A percentile compares a stretch with the other conserved stretches of the same genome.
These are phyloP conservation scores for Kwoniella mangroviensis DNA, from an alignment of 768 basidiomycete species.

Conservation along the genomic window DNA sequence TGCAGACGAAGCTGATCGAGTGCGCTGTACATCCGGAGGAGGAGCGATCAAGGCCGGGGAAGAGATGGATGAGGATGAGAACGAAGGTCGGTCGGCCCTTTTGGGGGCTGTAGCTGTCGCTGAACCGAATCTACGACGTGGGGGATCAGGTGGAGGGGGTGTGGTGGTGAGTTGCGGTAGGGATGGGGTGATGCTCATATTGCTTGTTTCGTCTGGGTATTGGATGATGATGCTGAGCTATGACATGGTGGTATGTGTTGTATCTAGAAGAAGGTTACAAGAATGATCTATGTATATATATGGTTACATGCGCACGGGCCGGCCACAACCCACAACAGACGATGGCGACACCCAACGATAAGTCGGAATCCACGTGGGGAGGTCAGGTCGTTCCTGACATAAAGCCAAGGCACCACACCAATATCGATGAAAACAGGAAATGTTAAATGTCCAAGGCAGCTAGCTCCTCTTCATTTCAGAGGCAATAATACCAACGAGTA, in stretches of 20 bases:
- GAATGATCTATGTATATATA: background rate
- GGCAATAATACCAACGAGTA: too few relatives aligned
- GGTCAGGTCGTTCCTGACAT: background rate
- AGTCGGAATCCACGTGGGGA: background rate
- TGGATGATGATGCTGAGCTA: background rate
- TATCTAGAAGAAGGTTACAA: background rate
- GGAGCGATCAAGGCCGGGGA: slow-evolving; percentile 22
- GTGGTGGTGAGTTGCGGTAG: slow-evolving; percentile 14
- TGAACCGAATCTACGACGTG: slow-evolving; percentile 40
- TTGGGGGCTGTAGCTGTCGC: slow-evolving; percentile 2
- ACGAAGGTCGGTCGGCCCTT: slow-evolving; percentile 7
- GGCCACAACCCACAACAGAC: background rate
- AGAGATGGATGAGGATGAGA: slow-evolving; percentile 23
- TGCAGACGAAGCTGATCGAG: slow-evolving; percentile 36
- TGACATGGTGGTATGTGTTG: slow-evolving; percentile 2
- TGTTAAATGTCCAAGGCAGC: too few relatives aligned
- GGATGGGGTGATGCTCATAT: slow-evolving; percentile 8
- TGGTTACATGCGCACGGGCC: background rate
- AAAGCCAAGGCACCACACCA: too few relatives aligned
- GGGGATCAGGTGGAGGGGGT: slow-evolving; percentile 30
- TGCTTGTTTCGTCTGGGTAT: too few relatives aligned
- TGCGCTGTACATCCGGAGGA: slow-evolving; percentile 29
- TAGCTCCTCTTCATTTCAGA: too few relatives aligned
- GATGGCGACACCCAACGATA: background rate
- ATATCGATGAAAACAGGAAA: too few relatives aligned